Conservation (phyloP, 371 early-diverging fungal species). For the Saksenaea oblongispora region DNA sequence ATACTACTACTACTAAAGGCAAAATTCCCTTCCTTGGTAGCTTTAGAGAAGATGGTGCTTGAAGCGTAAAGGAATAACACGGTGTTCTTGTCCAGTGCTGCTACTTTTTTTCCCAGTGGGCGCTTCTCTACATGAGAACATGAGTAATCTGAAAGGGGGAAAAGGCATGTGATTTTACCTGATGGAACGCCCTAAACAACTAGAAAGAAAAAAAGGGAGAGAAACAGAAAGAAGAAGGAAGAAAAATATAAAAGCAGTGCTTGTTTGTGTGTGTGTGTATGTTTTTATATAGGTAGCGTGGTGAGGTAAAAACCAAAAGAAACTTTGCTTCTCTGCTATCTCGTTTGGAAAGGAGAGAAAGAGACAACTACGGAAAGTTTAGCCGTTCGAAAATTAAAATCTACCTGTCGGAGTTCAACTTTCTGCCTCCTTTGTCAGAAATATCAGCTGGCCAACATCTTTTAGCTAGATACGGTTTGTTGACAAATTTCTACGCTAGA, state of each 20-base stretch:
- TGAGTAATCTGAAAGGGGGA: not conserved
- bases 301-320: not conserved
- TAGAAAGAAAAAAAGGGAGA: slow-evolving; percentile 2
- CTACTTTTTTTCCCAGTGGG: slow-evolving; percentile 43
- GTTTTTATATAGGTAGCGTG: not conserved
- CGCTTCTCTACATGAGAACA: not conserved
- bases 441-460: not conserved
- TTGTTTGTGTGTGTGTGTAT: not conserved
- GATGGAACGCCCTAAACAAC: slow-evolving; percentile 6
- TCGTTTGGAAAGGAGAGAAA: not conserved
- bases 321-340: not conserved
- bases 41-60: slow-evolving; percentile 57
- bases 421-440: not conserved
- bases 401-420: not conserved
- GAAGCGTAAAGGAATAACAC: slow-evolving; percentile 57
- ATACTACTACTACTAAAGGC: slow-evolving; percentile 38
- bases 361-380: not conserved
- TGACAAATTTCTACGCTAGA: too few species aligned
- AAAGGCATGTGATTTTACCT: not conserved
- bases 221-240: not conserved
- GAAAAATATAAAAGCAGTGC: not conserved
- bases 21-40: slow-evolving; percentile 54
- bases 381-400: not conserved
- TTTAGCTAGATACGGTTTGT: too few species aligned
- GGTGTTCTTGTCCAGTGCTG: slow-evolving; percentile 56